Conservation (phyloP, 129 eudicot genomes). For the Pittosporum tobira region DNA sequence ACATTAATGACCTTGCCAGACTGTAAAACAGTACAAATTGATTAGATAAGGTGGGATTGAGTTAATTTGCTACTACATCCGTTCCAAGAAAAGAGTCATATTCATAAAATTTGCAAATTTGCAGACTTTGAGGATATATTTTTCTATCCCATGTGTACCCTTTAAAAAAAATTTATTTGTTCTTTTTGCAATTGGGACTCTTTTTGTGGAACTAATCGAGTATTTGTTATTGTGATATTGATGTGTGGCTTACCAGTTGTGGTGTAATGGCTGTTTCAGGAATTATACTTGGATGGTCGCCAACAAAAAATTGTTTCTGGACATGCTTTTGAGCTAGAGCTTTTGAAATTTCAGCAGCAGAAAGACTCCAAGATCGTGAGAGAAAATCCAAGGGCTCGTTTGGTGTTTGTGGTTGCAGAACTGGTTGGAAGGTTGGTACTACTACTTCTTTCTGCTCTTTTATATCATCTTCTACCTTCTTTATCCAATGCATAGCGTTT, state of each 20-base stretch:
- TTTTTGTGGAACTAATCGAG: too few relatives aligned
- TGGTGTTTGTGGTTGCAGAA: conserved; percentile 67
- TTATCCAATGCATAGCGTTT: conserved; percentile 17
- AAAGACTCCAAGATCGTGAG: conserved; percentile 85
- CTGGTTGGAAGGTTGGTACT: conserved; percentile 22
- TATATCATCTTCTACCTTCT: conserved; percentile 18
- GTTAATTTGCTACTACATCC: too few relatives aligned
- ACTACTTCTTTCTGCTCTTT: conserved; percentile 19
- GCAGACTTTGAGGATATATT: too few relatives aligned
- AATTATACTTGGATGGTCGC: conserved; percentile 16
- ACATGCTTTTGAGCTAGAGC: conserved; percentile 51
- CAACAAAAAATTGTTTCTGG: conserved; percentile 14
- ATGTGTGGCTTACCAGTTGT: conserved; percentile 30
- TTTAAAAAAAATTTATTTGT: too few relatives aligned
- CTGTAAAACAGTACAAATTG: conserved; percentile 20
- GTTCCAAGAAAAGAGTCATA: too few relatives aligned
- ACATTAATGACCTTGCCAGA: conserved; percentile 15
- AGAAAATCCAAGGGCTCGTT: conserved; percentile 82
- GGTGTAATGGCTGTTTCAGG: conserved; percentile 36
- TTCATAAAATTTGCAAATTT: too few relatives aligned
- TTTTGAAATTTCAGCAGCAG: conserved; percentile 66
- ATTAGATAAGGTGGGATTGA: too few relatives aligned
- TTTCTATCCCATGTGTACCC: too few relatives aligned
- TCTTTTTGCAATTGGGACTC: too few relatives aligned
- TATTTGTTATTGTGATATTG: too few relatives aligned